Evolutionary conservation across 805 yeast species (phyloP), one percentile per base, ranked within the genome.

Genomic region (Candida hispaniensis): DNA sequence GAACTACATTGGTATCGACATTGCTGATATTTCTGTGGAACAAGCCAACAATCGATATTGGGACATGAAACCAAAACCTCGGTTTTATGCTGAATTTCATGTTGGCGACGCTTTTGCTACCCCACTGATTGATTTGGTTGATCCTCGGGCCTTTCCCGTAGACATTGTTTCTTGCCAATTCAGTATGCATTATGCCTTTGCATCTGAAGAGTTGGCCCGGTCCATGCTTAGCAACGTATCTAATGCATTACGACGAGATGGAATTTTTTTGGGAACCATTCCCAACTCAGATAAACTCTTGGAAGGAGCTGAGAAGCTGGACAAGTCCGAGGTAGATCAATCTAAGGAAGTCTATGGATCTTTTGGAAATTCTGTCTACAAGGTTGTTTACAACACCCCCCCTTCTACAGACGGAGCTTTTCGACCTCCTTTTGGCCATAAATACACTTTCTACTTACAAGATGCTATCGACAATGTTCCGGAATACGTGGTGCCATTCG

Each of bases 381-480:
- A 73, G 10, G 93, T 88, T 7, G 70, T 75, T 10, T 88, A 88
- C 48, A 82, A 76, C n/a, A 61, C 77, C 12, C 73, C 67, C 18
- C 83, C 85, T 0, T 88, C 93, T n/a, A 61, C 60, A 30, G 78
- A 73, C 46, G 85, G 88, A 2, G 72, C 69, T 30, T 82, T 81
- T 50, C 60, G 73, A 8, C 69, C 75, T 1, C 80, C 91, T 0
- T 83, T 63, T 51, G 99, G 98, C 0, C 79, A 86, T 55, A 66
- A 71, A 48, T 91, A 91, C 55, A 72, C 71, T 36, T 91, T 80
- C 53, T 81, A 64, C 59, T 60, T 91, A 40, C 75, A 75, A 44
- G 98, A 91, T 59, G 98, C 99, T 0, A 88, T 91, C 30, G 95
- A 83, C 43, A 77, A 91, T 48, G 95, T 91, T 14, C 97, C 97